Evolutionary conservation across 164 flowering plant species (phyloP).

Genomic region (Protea cynaroides): DNA sequence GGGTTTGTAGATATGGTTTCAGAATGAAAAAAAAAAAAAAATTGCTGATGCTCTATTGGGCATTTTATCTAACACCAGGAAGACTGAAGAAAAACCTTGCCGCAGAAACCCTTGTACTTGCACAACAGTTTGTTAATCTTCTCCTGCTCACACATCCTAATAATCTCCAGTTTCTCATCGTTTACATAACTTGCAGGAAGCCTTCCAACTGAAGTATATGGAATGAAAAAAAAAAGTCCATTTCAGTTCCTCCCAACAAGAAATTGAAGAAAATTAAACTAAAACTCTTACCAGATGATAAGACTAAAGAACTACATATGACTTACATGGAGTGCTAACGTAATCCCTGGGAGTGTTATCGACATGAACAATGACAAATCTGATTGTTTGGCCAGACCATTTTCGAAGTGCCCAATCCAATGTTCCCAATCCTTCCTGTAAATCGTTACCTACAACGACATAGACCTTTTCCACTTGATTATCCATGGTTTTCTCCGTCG

Average conservation of each 20-base stretch:
- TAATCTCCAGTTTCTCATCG: conserved; percentile 40
- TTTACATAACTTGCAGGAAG: conserved; percentile 53
- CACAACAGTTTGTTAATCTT: conserved; percentile 35
- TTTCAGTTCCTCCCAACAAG: neutral
- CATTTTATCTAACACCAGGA: too few species aligned
- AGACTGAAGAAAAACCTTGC: conserved; percentile 35
- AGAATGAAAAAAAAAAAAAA: too few species aligned
- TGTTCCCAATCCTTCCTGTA: conserved; percentile 45
- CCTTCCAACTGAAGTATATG: conserved; percentile 48
- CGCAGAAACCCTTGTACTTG: conserved; percentile 44
- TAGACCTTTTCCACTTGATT: conserved; percentile 37
- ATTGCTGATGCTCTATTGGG: too few species aligned
- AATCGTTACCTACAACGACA: conserved; percentile 50
- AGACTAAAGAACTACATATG: neutral
- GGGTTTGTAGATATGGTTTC: too few species aligned
- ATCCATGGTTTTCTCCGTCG: conserved; percentile 13
- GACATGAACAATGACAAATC: conserved; percentile 44
- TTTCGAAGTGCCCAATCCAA: conserved; percentile 48
- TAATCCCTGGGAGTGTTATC: conserved; percentile 22
- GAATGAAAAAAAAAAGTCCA: neutral
- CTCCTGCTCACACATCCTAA: conserved; percentile 41
- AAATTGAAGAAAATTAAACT: neutral
- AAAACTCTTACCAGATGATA: neutral
- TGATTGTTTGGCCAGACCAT: conserved; percentile 36
- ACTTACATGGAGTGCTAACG: conserved; percentile 43